These are phyloP conservation scores for Suillus cothurnatus DNA, from an alignment of 768 basidiomycete genomes.

Conservation along the genomic window DNA sequence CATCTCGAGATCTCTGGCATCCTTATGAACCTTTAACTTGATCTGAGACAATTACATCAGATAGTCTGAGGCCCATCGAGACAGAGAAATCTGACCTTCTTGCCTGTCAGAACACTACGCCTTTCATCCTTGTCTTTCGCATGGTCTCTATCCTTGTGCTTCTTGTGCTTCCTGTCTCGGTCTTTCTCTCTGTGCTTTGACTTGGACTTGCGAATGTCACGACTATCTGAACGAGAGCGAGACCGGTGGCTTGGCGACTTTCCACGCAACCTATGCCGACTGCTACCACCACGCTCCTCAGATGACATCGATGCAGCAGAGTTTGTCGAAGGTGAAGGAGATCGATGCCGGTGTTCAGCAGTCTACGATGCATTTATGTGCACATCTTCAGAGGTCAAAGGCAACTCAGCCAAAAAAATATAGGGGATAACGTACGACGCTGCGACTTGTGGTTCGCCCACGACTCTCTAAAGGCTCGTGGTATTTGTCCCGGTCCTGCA, in stretches of 20 bases:
- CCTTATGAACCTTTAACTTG: slow-evolving; percentile 64
- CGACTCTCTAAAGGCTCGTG: slow-evolving; percentile 7
- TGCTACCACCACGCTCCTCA: slow-evolving; percentile 18
- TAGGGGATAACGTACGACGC: slow-evolving; percentile 28
- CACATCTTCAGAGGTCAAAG: slow-evolving; percentile 30
- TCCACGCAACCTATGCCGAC: slow-evolving; percentile 20
- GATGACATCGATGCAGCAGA: slow-evolving; percentile 18
- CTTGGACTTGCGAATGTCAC: slow-evolving; percentile 25
- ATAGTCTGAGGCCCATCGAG: neutral
- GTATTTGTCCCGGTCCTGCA: slow-evolving; percentile 16
- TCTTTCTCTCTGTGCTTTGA: slow-evolving; percentile 27
- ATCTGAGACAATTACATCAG: slow-evolving; percentile 40
- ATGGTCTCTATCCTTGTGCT: slow-evolving; percentile 36
- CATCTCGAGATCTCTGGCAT: slow-evolving; percentile 54
- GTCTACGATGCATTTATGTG: slow-evolving; percentile 23
- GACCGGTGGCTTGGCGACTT: slow-evolving; percentile 20
- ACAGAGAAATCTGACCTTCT: slow-evolving; percentile 45
- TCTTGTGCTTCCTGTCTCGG: slow-evolving; percentile 39
- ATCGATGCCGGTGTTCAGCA: slow-evolving; percentile 22
- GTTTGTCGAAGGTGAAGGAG: slow-evolving; percentile 18
- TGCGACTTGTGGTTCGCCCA: slow-evolving; percentile 23
- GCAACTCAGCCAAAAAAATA: slow-evolving; percentile 3
- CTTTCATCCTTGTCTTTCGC: slow-evolving; percentile 47
- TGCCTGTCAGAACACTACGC: slow-evolving; percentile 61
- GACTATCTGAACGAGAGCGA: slow-evolving; percentile 32